Percentiles rank a stretch among this genome's conserved stretches.
phyloP scores from a whole-genome alignment of 2,329 filamentous ascomycete species.

The Pseudocercospora musae region DNA sequence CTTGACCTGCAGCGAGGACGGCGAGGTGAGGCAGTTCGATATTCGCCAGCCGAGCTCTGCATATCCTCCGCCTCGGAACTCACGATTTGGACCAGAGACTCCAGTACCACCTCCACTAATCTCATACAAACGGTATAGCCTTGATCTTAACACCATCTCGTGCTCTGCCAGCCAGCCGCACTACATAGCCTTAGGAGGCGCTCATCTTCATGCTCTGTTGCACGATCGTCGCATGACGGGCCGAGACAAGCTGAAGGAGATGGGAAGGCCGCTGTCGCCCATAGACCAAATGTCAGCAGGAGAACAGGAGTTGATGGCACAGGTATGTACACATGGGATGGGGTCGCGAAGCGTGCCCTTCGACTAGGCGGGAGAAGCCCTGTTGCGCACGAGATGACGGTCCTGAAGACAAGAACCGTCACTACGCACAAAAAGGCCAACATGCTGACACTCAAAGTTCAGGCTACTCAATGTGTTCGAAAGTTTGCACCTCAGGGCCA shows the following conservation, averaged over 20 bases:
- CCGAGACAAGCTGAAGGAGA: conserved; percentile 54
- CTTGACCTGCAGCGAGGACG: conserved; percentile 67
- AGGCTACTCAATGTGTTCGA: conserved; percentile 62
- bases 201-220: conserved; percentile 65
- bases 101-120: conserved; percentile 62
- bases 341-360: background rate
- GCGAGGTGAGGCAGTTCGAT: conserved; percentile 68
- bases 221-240: conserved; percentile 67
- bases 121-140: conserved; percentile 60
- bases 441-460: background rate
- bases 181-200: conserved; percentile 67
- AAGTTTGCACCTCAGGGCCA: conserved; percentile 64
- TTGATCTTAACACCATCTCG: conserved; percentile 67
- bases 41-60: conserved; percentile 61
- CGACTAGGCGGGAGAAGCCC: background rate
- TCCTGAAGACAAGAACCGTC: background rate
- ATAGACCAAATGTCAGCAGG: conserved; percentile 40
- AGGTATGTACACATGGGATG: conserved; percentile 21
- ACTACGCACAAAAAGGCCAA: background rate
- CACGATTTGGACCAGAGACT: conserved; percentile 46
- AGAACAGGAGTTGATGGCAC: conserved; percentile 55
- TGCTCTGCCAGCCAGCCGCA: conserved; percentile 65
- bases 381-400: background rate
- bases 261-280: conserved; percentile 47
- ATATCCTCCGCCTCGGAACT: conserved; percentile 53